Percentiles rank a stretch among this genome's conserved stretches.
phyloP scores from a whole-genome alignment of 495 filamentous ascomycete species.

The Annulohypoxylon stygium region DNA sequence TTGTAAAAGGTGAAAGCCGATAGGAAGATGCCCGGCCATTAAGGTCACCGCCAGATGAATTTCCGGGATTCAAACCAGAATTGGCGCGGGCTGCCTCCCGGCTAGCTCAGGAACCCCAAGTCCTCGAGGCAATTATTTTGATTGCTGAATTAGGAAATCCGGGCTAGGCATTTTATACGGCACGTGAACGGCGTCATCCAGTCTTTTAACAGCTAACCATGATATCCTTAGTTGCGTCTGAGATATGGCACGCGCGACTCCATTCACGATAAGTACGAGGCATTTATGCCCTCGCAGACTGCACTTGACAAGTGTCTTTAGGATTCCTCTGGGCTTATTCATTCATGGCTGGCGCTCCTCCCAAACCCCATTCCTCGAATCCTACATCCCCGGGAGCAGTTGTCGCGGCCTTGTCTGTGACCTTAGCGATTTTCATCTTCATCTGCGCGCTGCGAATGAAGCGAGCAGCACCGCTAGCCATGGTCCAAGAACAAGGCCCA shows the following conservation, averaged over 20 bases:
- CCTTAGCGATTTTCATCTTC: not conserved
- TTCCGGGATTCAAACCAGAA: conserved; percentile 2
- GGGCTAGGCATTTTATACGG: not conserved
- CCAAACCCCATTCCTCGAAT: not conserved
- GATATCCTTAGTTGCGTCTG: conserved; percentile 9
- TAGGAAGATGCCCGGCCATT: not conserved
- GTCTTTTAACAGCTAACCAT: not conserved
- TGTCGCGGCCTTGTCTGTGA: not conserved
- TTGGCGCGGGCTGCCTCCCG: conserved; percentile 9
- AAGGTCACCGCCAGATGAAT: conserved; percentile 5
- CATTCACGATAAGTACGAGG: not conserved
- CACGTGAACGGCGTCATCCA: not conserved
- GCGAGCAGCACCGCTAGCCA: not conserved
- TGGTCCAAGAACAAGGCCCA: conserved; percentile 1
- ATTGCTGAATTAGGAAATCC: conserved; percentile 8
- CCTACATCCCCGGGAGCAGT: conserved; percentile 3
- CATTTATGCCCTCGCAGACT: not conserved
- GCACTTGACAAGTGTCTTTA: not conserved
- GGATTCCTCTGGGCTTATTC: not conserved
- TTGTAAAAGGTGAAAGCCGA: conserved; percentile 8
- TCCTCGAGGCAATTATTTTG: conserved; percentile 1
- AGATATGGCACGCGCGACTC: not conserved
- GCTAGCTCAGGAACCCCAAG: not conserved
- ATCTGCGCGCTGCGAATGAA: not conserved
- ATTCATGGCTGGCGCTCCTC: conserved; percentile 5